These are phyloP conservation scores for Mycena galericulata DNA, from an alignment of 768 basidiomycete genomes.

Conservation along the genomic window DNA sequence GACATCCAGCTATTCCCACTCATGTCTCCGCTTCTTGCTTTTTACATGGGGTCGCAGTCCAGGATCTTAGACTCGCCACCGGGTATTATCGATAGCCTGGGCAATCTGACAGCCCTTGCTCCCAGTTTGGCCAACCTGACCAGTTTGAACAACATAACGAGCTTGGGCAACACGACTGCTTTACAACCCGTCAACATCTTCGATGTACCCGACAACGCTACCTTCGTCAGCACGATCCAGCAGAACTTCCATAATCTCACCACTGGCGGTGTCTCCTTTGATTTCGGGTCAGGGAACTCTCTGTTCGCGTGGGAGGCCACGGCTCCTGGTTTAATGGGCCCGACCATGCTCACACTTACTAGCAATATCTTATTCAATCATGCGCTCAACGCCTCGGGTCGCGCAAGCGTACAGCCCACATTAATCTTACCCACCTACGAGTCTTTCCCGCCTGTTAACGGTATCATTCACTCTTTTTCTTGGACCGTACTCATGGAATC, in stretches of 20 bases:
- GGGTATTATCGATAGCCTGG: conserved; percentile 59
- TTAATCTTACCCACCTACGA: conserved; percentile 71
- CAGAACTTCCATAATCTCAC: conserved; percentile 66
- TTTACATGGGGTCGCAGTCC: conserved; percentile 47
- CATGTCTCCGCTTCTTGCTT: conserved; percentile 51
- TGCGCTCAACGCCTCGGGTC: conserved; percentile 66
- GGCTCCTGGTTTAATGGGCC: conserved; percentile 68
- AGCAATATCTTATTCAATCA: conserved; percentile 75
- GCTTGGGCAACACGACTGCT: conserved; percentile 55
- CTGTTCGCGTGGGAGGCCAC: conserved; percentile 80
- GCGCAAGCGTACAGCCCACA: conserved; percentile 50
- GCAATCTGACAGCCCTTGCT: conserved; percentile 49
- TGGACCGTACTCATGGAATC: no score
- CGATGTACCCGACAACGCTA: conserved; percentile 65
- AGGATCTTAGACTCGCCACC: conserved; percentile 67
- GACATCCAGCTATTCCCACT: conserved; percentile 68
- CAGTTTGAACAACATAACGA: conserved; percentile 40
- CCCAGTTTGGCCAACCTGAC: conserved; percentile 44
- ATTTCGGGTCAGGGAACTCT: conserved; percentile 59
- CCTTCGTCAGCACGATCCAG: conserved; percentile 67
- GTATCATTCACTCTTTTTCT: no score
- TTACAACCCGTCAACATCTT: conserved; percentile 46
- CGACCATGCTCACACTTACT: conserved; percentile 73
- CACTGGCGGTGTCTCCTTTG: conserved; percentile 76
- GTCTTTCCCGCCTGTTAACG: conserved; percentile 66